Base-by-base conservation (phyloP, 1,284 basidiomycete species). In the Apiotrichum domesticum region DNA sequence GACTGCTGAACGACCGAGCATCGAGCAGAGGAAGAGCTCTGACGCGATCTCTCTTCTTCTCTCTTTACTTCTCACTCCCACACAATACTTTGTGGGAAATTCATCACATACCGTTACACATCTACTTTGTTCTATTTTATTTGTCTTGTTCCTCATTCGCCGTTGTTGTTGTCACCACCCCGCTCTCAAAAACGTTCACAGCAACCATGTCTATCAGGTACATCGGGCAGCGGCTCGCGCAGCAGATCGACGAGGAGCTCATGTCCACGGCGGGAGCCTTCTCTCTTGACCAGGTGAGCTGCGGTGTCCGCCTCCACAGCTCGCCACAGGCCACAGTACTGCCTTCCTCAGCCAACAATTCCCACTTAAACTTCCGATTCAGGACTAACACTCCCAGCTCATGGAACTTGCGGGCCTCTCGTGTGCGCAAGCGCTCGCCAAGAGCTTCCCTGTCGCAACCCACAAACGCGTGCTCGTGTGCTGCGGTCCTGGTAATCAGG, bases 341-440 rank as follows among this genome's bases (percentile, higher is more conserved):
- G 21, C 21, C 21, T 21, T 21, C 21, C 21, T 21, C 21, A 21
- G 21, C 21, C 21, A 21, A 39, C 13, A 39, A 7, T 13, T 39
- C 13, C 7, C 37, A 39, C 37, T 39, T 7, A 39, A 39, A 7
- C 37, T 39, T 13, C 37, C 8, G 37, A 39, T 13, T 39, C 37
- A 21, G 21, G 5, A 6, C 46, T 43, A n/a, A 43, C 35, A 9
- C 33, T 15, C 52, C 61, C 72, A 96, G 89, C 79, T 99, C 34
- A 98, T 98, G 94, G 95, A 99, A 71, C 83, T 99, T 3, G 96
- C 96, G n/a, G 96, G 96, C 0, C 79, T 98, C 13, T 87, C 95
- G 0, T 97, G 95, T 69, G 96, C 96, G 0, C 90, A 95, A 74
- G 84, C 89, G 0, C 79, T 98, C 1, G 86, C 86, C 13, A 86